These are phyloP conservation scores for Celoporthe dispersa DNA, from an alignment of 2,329 filamentous ascomycete species.

Conservation along the genomic window DNA sequence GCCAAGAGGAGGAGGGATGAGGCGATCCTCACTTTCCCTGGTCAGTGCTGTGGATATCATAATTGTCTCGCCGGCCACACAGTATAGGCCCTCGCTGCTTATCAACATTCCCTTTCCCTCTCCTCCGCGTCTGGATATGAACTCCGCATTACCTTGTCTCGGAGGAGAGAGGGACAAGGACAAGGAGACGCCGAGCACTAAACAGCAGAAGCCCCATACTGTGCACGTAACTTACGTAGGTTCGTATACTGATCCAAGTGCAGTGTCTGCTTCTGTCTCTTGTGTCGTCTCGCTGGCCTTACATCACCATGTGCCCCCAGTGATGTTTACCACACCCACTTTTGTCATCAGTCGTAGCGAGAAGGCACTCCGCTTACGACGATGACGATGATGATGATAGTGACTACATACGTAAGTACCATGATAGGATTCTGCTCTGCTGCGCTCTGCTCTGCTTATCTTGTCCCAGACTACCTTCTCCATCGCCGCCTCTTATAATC, in stretches of 20 bases:
- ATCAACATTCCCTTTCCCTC: not conserved
- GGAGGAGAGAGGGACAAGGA: not conserved
- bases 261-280: not conserved
- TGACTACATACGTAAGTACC: too few species aligned
- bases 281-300: not conserved
- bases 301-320: not conserved
- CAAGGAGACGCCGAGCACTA: not conserved
- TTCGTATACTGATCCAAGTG: not conserved
- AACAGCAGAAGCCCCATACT: too few species aligned
- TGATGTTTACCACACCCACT: too few species aligned
- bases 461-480: too few species aligned
- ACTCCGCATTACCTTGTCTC: not conserved
- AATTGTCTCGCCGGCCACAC: not conserved
- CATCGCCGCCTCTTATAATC: too few species aligned
- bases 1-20: not conserved
- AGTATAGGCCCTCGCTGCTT: not conserved
- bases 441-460: too few species aligned
- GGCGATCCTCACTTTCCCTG: not conserved
- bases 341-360: too few species aligned
- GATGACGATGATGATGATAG: too few species aligned
- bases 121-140: not conserved
- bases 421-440: too few species aligned
- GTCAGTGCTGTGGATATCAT: not conserved
- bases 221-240: not conserved
- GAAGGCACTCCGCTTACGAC: too few species aligned